These are phyloP conservation scores for Sporothrix luriei DNA, from an alignment of 2,329 filamentous ascomycete species.

Conservation along the genomic window DNA sequence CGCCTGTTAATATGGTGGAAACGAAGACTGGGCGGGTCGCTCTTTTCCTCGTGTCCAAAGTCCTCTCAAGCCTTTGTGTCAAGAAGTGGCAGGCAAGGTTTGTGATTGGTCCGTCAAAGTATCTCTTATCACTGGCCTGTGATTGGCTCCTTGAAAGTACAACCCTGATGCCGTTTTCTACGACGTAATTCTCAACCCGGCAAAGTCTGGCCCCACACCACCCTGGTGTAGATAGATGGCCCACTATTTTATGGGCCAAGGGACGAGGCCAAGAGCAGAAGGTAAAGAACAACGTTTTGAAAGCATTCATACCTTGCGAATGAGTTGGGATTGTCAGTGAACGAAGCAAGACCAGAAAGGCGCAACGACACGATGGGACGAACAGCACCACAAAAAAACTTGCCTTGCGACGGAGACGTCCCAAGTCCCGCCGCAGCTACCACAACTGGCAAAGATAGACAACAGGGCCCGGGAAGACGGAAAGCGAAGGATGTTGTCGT, in stretches of 20 bases:
- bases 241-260: conserved; percentile 5
- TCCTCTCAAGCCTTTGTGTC: background rate
- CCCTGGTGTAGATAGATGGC: background rate
- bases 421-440: background rate
- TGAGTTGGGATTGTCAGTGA: no score
- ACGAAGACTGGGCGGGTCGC: conserved; percentile 4
- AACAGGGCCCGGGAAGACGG: background rate
- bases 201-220: conserved; percentile 25
- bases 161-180: conserved; percentile 15
- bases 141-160: conserved; percentile 16
- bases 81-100: background rate
- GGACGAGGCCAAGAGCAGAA: background rate
- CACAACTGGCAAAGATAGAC: conserved; percentile 2
- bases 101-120: conserved; percentile 21
- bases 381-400: no score
- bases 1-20: background rate
- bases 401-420: background rate
- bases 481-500: background rate
- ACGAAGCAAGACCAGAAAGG: no score
- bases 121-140: conserved; percentile 27
- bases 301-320: background rate
- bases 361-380: no score
- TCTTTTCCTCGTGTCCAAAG: background rate
- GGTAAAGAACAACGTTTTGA: background rate
- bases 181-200: conserved; percentile 3